Evolutionary conservation across 305 asterid species (phyloP).

Genomic region (Coffea humblotiana): DNA sequence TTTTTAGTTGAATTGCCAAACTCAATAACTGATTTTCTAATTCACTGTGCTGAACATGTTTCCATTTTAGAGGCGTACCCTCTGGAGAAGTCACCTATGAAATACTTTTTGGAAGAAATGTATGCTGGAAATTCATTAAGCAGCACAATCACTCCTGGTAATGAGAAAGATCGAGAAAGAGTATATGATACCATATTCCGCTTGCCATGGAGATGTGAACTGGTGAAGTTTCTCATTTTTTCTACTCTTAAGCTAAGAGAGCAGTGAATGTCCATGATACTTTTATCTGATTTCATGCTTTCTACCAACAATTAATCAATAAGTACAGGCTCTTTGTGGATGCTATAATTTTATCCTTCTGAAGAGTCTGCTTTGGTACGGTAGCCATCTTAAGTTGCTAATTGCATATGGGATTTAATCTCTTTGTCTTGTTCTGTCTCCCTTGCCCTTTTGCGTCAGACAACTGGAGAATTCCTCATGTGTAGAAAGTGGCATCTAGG

Average conservation of each 20-base stretch:
- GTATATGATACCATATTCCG: slow-evolving; percentile 95
- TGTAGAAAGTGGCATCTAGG: not conserved
- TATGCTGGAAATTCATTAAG: slow-evolving; percentile 85
- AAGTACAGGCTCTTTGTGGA: not conserved
- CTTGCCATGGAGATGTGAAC: slow-evolving; percentile 99
- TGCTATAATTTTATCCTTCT: not conserved
- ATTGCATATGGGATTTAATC: not conserved
- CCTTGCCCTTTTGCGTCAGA: too few relatives aligned
- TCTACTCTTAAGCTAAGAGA: not conserved
- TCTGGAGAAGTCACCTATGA: slow-evolving; percentile 74
- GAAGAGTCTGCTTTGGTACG: not conserved
- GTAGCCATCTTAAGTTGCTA: not conserved
- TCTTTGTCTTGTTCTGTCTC: not conserved
- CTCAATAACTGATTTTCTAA: not conserved
- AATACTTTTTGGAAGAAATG: slow-evolving; percentile 88
- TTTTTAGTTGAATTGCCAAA: not conserved
- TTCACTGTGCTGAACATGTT: slow-evolving; percentile 22
- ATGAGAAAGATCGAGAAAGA: slow-evolving; percentile 90
- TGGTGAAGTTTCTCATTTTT: slow-evolving; percentile 49
- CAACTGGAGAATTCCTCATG: not conserved
- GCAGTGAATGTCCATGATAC: not conserved
- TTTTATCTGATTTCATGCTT: not conserved
- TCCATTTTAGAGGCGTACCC: slow-evolving; percentile 53
- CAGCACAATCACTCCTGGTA: slow-evolving; percentile 73
- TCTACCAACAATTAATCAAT: not conserved